Conservation (phyloP, 257 asterid genomes). For the Solanum sitiens region DNA sequence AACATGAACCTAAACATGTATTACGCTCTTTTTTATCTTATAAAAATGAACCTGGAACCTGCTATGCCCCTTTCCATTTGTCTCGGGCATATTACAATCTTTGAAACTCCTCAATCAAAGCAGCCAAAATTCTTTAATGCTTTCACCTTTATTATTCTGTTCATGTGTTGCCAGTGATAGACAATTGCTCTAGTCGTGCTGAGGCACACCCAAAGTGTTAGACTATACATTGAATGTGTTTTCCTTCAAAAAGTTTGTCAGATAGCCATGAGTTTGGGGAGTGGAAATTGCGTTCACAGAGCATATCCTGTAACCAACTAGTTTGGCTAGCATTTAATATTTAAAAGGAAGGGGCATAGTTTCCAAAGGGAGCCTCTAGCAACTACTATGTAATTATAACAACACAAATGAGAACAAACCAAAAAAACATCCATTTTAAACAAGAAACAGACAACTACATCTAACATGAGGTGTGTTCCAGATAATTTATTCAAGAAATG, state of each 20-base stretch:
- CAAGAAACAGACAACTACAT: neutral
- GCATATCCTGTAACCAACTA: neutral
- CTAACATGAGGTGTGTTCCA: neutral
- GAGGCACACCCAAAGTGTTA: neutral
- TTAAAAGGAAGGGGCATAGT: neutral
- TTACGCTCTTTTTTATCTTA: neutral
- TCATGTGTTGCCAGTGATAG: neutral
- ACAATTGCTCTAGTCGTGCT: neutral
- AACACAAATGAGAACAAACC: neutral
- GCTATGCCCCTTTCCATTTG: neutral
- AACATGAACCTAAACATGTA: neutral
- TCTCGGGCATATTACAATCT: neutral
- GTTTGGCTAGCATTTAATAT: neutral
- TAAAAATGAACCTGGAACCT: neutral
- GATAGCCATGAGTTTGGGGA: neutral
- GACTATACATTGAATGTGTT: neutral
- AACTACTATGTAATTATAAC: neutral
- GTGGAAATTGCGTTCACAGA: neutral
- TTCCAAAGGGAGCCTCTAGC: neutral
- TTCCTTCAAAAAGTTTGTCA: neutral
- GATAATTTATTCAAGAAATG: neutral
- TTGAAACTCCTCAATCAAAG: neutral
- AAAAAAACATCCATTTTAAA: neutral
- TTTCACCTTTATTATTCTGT: neutral
- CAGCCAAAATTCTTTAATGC: neutral